phyloP scores from a whole-genome alignment of 768 basidiomycete species.

The Rhizopogon vinicolor region DNA sequence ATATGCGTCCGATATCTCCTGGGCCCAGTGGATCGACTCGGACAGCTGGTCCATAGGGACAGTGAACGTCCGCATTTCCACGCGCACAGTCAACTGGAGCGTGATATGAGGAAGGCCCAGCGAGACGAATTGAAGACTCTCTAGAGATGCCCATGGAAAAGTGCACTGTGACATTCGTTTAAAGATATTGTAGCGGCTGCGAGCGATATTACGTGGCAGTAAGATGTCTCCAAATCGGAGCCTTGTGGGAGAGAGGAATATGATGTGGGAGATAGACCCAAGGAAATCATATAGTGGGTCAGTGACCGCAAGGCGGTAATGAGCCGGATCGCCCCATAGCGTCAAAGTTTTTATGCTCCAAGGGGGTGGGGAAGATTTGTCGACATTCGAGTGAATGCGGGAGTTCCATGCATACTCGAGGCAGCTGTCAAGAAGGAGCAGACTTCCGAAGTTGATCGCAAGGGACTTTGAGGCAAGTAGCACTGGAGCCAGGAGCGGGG shows the following conservation, averaged over 20 bases:
- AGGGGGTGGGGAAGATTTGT: slow-evolving; percentile 21
- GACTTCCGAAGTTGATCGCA: slow-evolving; percentile 25
- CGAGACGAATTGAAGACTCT: slow-evolving; percentile 13
- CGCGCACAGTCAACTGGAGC: no score
- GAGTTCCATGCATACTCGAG: slow-evolving; percentile 11
- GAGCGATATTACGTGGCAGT: no score
- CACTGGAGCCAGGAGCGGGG: slow-evolving; percentile 2
- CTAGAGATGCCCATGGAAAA: slow-evolving; percentile 29
- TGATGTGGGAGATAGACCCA: slow-evolving; percentile 31
- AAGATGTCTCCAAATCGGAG: no score
- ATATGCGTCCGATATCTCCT: no score
- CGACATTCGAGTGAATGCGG: not conserved
- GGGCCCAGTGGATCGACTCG: no score
- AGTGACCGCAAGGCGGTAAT: slow-evolving; percentile 31
- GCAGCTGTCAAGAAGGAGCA: slow-evolving; percentile 31
- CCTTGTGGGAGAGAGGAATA: slow-evolving; percentile 13
- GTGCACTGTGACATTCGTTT: no score
- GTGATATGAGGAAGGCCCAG: not conserved
- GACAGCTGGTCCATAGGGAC: no score
- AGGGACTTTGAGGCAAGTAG: slow-evolving; percentile 11
- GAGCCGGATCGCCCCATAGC: slow-evolving; percentile 21
- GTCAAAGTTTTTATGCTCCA: slow-evolving; percentile 16
- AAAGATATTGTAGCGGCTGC: no score
- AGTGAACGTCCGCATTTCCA: no score
- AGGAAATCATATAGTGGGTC: slow-evolving; percentile 20